These are phyloP conservation scores for Dryadomyces quercus-mongolicae DNA, from an alignment of 2,329 filamentous ascomycete species.

Conservation along the genomic window DNA sequence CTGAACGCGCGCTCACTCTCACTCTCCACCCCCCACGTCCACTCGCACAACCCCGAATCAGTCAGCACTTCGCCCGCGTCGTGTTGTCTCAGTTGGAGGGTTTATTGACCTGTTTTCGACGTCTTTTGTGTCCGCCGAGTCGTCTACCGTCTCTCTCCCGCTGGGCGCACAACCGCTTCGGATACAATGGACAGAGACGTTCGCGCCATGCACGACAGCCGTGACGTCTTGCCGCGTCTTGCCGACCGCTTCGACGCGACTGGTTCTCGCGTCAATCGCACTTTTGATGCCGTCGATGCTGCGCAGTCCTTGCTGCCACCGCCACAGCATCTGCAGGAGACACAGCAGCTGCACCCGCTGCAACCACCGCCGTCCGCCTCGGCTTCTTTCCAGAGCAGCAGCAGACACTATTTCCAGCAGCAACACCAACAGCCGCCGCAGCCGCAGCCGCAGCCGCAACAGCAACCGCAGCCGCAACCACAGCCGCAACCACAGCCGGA, in stretches of 20 bases:
- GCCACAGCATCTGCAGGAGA: background rate
- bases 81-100: too few species aligned
- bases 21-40: too few species aligned
- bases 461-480: background rate
- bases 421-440: background rate
- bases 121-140: background rate
- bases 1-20: too few species aligned
- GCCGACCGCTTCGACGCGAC: conserved; percentile 13
- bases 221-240: conserved; percentile 11
- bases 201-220: conserved; percentile 1
- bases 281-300: conserved; percentile 6
- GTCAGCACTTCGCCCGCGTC: too few species aligned
- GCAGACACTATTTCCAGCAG: conserved; percentile 8
- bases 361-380: background rate
- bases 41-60: too few species aligned
- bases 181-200: conserved; percentile 13
- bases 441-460: background rate
- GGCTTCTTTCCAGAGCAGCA: conserved; percentile 8
- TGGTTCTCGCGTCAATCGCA: conserved; percentile 8
- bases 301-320: conserved; percentile 6
- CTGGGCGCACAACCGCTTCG: background rate
- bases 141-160: background rate
- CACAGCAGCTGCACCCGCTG: conserved; percentile 2
- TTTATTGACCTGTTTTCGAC: background rate
- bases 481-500: background rate